Evolutionary conservation across 2,329 filamentous ascomycete species (phyloP), one percentile per base, ranked within the genome.

Genomic region (Sarocladium kiliense): DNA sequence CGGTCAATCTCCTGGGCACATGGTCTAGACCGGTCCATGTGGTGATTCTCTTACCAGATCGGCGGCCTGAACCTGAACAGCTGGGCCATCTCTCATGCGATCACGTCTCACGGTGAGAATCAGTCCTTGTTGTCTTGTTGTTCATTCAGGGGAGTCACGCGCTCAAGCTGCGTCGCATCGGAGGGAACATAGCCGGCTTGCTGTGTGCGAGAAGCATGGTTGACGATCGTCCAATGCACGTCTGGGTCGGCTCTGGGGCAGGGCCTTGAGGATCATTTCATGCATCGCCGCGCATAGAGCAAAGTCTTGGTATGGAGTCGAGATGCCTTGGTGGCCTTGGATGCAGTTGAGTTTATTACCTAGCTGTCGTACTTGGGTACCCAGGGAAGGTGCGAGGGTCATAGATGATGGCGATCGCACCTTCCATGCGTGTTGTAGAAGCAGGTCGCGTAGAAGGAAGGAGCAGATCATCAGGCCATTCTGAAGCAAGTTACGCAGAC

Each of bases 21-120:
- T 3, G 27, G 47, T 51, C 47, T 51, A 19, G 47, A 51, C 26
- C 47, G 27, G 47, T 51, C 47, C 16, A 51, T 51, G 21, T 51
- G 44, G 26, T 51, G 47, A 51, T 36, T 32, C 26, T 21, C 27
- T 21, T 18, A 23, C 47, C 30, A 36, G 47, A 51, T 51, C 47
- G 27, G 27, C 47, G 21, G 47, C 25, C 44, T 49, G 23, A 32
- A n/a, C 16, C n/a, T 10, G 12, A 9, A 32, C 23, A 27, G 5
- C 16, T 26, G n/a, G 42, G 42, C 18, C 21, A 26, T 45, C 21
- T 45, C 10, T 23, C 42, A 7, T 6, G 23, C 23, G 21, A 45
- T 45, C 41, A 12, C 21, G 41, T 25, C 19, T 11, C 41, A n/a
- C 6, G 36, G 36, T 39, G 36, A 39, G n/a, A 19, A 39, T 19